These are phyloP conservation scores for Flaveria sonorensis DNA, from an alignment of 129 eudicot species.

Conservation along the genomic window DNA sequence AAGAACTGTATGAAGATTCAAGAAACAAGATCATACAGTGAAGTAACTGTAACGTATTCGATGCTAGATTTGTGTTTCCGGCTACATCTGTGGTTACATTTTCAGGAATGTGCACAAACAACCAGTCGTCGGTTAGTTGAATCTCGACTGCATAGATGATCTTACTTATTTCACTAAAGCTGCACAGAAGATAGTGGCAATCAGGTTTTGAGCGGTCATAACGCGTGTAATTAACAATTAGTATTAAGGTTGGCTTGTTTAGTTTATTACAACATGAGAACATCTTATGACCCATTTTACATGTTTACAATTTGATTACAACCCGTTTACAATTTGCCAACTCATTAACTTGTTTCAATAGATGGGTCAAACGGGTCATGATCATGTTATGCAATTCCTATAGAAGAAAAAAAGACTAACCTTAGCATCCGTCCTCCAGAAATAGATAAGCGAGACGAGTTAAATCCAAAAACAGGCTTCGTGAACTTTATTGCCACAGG, in stretches of 20 bases:
- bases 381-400: not conserved
- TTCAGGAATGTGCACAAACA: conserved; percentile 65
- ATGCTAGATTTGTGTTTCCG: conserved; percentile 72
- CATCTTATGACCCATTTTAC: not conserved
- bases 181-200: conserved; percentile 24
- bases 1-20: not conserved
- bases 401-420: conserved; percentile 39
- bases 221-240: no score
- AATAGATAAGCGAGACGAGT: conserved; percentile 67
- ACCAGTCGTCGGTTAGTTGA: conserved; percentile 45
- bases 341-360: not conserved
- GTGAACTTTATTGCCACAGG: conserved; percentile 63
- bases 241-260: no score
- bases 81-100: conserved; percentile 77
- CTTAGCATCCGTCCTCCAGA: conserved; percentile 65
- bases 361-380: not conserved
- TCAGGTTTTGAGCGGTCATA: not conserved
- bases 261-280: not conserved
- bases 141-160: conserved; percentile 50
- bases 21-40: conserved; percentile 60
- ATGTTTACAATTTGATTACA: not conserved
- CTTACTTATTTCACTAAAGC: conserved; percentile 64
- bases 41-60: conserved; percentile 62
- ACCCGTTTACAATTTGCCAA: not conserved
- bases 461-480: conserved; percentile 88